Base-by-base conservation (phyloP, 2,329 filamentous ascomycete genomes). In the Fusarium napiforme region DNA sequence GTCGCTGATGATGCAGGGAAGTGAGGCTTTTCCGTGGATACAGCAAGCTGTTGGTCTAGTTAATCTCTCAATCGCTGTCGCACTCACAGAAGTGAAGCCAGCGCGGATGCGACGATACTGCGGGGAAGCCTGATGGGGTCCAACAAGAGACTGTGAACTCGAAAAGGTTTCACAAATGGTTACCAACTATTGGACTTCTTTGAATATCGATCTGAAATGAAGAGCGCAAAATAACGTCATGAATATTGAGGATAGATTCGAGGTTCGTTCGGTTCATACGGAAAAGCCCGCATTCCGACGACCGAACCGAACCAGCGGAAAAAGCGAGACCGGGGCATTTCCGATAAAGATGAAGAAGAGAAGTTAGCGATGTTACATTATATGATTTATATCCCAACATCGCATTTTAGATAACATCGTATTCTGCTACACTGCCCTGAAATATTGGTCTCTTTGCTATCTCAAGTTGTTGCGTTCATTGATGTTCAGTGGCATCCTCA, bases 221-320 rank as follows among this genome's bases (percentile, higher is more conserved):
- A n/a, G 26, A n/a, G 15, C 15, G 10, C 10, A 19, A 30, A 28
- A 4, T 3, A 18, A 12, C n/a, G 4, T 9, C 34, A 30, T 21
- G 50, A n/a, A 18, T n/a, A 21, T n/a, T 14, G 14, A 40, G 12
- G 15, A 18, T 40, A 40, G 19, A 18, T n/a, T n/a, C 34, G 2
- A 40, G 36, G 23, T n/a, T 50, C 23, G 14, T 36, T 58, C 42
- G 56, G 56, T 36, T 21, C 14, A 34, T 36, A 14, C 42, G 56
- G 42, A 59, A 59, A 59, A 59, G 42, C 23, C 32, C 32, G 36
- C 50, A 55, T 28, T 40, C 50, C 34, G 50, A 30, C 23, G 19
- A 7, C 56, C 42, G 42, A 50, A 50, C 56, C 42, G 42, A 59
- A 50, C 2, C 19, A 30, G 42, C 56, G 56, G 56, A 50, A 50